Evolutionary conservation across 202 grass and related monocot species (phyloP), one percentile per base, ranked within the genome.

Genomic region (Zoysia matrella): DNA sequence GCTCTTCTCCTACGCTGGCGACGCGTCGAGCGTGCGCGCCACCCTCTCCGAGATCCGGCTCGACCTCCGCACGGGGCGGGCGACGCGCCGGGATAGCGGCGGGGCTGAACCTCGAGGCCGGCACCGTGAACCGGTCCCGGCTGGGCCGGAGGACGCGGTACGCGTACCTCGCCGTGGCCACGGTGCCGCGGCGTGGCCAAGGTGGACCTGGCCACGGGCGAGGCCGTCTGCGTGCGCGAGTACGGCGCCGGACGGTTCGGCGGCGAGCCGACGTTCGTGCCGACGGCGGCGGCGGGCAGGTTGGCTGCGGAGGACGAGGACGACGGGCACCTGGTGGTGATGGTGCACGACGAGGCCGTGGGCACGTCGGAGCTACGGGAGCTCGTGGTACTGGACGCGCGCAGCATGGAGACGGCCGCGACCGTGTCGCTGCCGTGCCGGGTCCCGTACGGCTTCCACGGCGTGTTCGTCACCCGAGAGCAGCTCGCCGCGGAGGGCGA

Each of bases 361-460:
- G 62, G 73, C 18, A 0, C 2, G 54, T 77, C 87, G 30, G 30
- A 36, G 30, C 30, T 36, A 36, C 30, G 0, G 2, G 81, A 93
- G 85, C 81, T 93, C 39, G 74, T 77, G 49, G 65, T 88, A 3
- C n/a, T 93, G 41, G 80, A 88, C 61, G 90, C 76, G 47, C 9
- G 13, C n/a, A 79, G 48, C 51, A 90, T 90, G 88, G 70, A 88
- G 46, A 71, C n/a, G 36, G 74, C 58, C 41, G 82, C 84, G 58
- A 64, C 78, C 47, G 82, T 93, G 76, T 67, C 47, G 65, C 52
- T 93, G 43, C 78, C 78, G 74, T 67, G 69, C 8, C 84, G 85
- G 61, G 87, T 83, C 49, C 87, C 88, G 13, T 93, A 93, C 30
- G 85, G 88, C 22, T 90, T 90, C 56, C 85, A 93, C 45, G 85